phyloP scores from a whole-genome alignment of 768 basidiomycete species.

The Lactarius evosmus region DNA sequence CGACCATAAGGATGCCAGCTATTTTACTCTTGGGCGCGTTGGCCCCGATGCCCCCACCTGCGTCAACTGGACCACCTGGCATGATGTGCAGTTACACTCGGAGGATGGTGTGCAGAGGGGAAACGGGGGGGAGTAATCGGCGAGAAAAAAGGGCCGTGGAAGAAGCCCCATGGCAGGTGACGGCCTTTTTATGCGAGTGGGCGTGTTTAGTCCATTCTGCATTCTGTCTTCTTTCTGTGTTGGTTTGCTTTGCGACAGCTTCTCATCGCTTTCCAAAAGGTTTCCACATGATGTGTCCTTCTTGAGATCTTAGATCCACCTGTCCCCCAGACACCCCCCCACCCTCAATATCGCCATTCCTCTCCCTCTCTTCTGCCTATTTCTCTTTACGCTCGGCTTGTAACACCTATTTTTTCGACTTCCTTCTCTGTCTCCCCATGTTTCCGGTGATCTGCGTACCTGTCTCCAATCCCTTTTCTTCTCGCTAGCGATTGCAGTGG shows the following conservation, averaged over 20 bases:
- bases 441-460: background rate
- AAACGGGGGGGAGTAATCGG: background rate
- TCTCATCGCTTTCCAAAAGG: background rate
- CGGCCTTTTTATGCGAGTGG: conserved; percentile 19
- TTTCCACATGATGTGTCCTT: background rate
- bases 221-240: background rate
- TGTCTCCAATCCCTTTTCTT: background rate
- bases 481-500: background rate
- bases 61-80: conserved; percentile 27
- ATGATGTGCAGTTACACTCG: conserved; percentile 16
- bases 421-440: background rate
- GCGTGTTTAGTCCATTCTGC: background rate
- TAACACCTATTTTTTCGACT: background rate
- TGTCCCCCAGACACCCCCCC: conserved; percentile 6
- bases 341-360: background rate
- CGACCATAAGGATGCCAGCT: conserved; percentile 40
- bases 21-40: conserved; percentile 27
- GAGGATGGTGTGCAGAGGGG: background rate
- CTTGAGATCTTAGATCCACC: background rate
- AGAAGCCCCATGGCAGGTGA: background rate
- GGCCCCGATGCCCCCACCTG: conserved; percentile 25
- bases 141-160: background rate
- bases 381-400: too few relatives aligned
- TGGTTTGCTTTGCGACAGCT: conserved; percentile 4
- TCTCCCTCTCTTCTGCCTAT: background rate